These are phyloP conservation scores for Gryganskiella cystojenkinii DNA, from an alignment of 192 early-diverging fungal genomes.

Conservation along the genomic window DNA sequence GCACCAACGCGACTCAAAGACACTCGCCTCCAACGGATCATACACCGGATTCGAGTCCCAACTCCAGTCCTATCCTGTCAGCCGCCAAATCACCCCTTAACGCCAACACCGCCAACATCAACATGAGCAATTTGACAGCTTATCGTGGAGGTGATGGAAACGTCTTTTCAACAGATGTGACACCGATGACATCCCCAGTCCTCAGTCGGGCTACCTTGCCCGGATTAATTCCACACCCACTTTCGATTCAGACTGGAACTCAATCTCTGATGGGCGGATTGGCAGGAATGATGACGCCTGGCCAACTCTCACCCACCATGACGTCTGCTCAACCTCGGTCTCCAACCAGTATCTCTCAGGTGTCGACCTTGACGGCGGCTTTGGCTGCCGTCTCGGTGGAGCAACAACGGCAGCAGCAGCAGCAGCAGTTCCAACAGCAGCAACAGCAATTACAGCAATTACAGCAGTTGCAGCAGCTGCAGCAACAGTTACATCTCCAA, in stretches of 20 bases:
- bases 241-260: slow-evolving; percentile 27
- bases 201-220: slow-evolving; percentile 41
- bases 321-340: slow-evolving; percentile 23
- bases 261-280: background rate
- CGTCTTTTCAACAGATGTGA: slow-evolving; percentile 41
- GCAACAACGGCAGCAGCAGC: slow-evolving; percentile 32
- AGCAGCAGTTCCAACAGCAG: slow-evolving; percentile 22
- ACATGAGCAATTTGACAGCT: slow-evolving; percentile 6
- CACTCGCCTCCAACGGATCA: slow-evolving; percentile 23
- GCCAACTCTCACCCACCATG: slow-evolving; percentile 24
- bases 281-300: slow-evolving; percentile 23
- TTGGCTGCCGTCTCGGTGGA: slow-evolving; percentile 45
- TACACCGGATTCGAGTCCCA: slow-evolving; percentile 43
- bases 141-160: slow-evolving; percentile 32
- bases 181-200: slow-evolving; percentile 47
- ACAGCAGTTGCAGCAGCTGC: background rate
- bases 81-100: background rate
- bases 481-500: background rate
- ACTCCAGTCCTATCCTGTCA: slow-evolving; percentile 10
- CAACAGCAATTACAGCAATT: slow-evolving; percentile 17
- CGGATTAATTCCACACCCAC: slow-evolving; percentile 18
- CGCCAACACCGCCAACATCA: background rate
- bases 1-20: slow-evolving; percentile 3
- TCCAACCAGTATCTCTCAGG: slow-evolving; percentile 23
- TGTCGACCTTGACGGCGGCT: slow-evolving; percentile 45